Conservation (phyloP, 441 rosid species). For the Raphanus hybrid region DNA sequence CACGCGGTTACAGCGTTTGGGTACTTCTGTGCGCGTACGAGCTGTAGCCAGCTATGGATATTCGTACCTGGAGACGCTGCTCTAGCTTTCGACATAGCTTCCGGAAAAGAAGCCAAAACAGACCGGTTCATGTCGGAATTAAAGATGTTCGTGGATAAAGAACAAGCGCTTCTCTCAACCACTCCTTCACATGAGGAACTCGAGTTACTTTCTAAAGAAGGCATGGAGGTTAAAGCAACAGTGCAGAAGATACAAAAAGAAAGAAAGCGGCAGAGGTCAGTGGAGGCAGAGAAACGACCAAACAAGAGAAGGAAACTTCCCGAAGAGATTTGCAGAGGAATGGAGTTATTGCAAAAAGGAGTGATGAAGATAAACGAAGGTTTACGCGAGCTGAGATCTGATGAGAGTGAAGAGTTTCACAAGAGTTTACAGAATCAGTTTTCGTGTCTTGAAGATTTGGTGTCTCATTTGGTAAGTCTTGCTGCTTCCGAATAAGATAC, state of each 20-base stretch:
- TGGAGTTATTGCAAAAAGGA: slow-evolving; percentile 76
- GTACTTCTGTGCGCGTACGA: slow-evolving; percentile 78
- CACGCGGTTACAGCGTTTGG: slow-evolving; percentile 80
- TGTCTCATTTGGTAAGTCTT: slow-evolving; percentile 59
- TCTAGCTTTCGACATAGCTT: slow-evolving; percentile 67
- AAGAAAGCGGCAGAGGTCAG: slow-evolving; percentile 33
- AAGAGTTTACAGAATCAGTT: slow-evolving; percentile 62
- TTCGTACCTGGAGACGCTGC: slow-evolving; percentile 86
- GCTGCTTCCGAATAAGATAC: slow-evolving; percentile 37
- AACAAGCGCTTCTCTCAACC: slow-evolving; percentile 53
- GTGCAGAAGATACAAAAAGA: slow-evolving; percentile 37
- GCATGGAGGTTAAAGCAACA: slow-evolving; percentile 53
- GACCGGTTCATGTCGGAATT: slow-evolving; percentile 78
- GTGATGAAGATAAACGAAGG: slow-evolving; percentile 66
- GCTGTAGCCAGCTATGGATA: slow-evolving; percentile 84
- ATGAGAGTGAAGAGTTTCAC: slow-evolving; percentile 55
- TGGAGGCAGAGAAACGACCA: slow-evolving; percentile 43
- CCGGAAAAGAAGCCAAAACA: slow-evolving; percentile 64
- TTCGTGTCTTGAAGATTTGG: slow-evolving; percentile 68
- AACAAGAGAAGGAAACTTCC: slow-evolving; percentile 89
- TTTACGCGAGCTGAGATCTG: slow-evolving; percentile 64
- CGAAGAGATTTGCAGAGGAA: slow-evolving; percentile 70
- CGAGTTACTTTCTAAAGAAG: slow-evolving; percentile 63
- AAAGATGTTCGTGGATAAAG: slow-evolving; percentile 86
- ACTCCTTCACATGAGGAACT: slow-evolving; percentile 56